These are phyloP conservation scores for Wickerhamomyces sp. DNA, from an alignment of 1,139 yeast species.

Conservation along the genomic window DNA sequence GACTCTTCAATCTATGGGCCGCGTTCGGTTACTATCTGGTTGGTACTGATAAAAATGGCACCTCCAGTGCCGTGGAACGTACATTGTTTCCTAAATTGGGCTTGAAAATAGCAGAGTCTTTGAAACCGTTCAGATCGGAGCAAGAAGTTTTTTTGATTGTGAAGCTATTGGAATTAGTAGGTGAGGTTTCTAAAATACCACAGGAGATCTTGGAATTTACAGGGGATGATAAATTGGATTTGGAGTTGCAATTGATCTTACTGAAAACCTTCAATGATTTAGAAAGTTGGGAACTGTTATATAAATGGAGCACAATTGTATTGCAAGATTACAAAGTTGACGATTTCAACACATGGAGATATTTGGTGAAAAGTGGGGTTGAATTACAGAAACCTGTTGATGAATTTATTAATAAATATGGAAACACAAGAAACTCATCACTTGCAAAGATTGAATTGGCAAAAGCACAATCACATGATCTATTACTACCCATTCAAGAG, in stretches of 20 bases:
- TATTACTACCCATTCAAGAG: conserved; percentile 27
- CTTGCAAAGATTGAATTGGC: conserved; percentile 51
- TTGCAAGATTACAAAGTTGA: conserved; percentile 42
- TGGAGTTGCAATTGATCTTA: conserved; percentile 52
- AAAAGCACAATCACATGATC: conserved; percentile 17
- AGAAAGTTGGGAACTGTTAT: conserved; percentile 40
- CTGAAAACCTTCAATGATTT: conserved; percentile 38
- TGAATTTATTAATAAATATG: conserved; percentile 24
- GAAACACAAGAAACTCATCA: conserved; percentile 47
- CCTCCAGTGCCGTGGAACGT: conserved; percentile 35
- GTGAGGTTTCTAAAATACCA: conserved; percentile 29
- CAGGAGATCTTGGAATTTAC: conserved; percentile 27
- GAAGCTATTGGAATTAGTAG: conserved; percentile 36
- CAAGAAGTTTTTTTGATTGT: conserved; percentile 59
- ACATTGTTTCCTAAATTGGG: conserved; percentile 55
- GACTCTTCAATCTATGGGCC: conserved; percentile 39
- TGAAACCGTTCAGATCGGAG: conserved; percentile 40
- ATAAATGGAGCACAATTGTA: conserved; percentile 29
- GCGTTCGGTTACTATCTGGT: conserved; percentile 37
- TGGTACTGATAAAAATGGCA: conserved; percentile 21
- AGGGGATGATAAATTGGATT: conserved; percentile 35
- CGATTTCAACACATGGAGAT: conserved; percentile 59
- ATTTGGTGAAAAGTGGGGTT: conserved; percentile 40
- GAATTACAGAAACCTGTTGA: conserved; percentile 25
- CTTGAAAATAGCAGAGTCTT: conserved; percentile 41